These are phyloP conservation scores for Cladophialophora immunda DNA, from an alignment of 2,329 filamentous ascomycete genomes.

Conservation along the genomic window DNA sequence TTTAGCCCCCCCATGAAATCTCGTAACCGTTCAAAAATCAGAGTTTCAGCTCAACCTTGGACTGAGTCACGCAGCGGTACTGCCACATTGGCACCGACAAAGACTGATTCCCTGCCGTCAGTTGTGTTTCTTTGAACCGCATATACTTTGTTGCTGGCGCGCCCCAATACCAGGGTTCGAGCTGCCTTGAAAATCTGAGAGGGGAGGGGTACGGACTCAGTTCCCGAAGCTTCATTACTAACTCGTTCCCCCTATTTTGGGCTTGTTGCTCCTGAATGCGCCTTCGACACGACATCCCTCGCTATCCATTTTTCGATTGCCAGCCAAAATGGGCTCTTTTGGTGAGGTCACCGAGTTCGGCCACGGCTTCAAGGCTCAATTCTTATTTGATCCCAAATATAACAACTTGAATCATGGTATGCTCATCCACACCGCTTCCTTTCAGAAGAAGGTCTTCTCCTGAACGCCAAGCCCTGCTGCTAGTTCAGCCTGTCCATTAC, in stretches of 20 bases:
- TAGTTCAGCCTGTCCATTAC: background rate
- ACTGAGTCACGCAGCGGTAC: conserved; percentile 26
- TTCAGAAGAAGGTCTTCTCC: conserved; percentile 7
- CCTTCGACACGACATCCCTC: background rate
- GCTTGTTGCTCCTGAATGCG: background rate
- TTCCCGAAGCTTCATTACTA: conserved; percentile 8
- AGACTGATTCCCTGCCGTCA: background rate
- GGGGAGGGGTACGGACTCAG: background rate
- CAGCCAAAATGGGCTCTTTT: conserved; percentile 37
- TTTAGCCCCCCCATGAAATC: conserved; percentile 16
- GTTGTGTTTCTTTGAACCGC: background rate
- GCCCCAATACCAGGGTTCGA: background rate
- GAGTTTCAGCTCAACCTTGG: conserved; percentile 26
- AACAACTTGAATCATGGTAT: conserved; percentile 81
- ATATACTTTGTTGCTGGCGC: background rate
- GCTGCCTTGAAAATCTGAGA: background rate
- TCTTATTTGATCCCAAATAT: conserved; percentile 73
- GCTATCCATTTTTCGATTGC: background rate
- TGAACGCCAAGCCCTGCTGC: conserved; percentile 13
- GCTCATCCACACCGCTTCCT: conserved; percentile 11
- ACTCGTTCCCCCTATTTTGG: conserved; percentile 5
- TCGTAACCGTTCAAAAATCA: conserved; percentile 20
- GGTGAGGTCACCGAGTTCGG: conserved; percentile 56
- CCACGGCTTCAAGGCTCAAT: conserved; percentile 67
- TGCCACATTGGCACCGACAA: conserved; percentile 12